Percentiles rank a stretch among this genome's conserved stretches.
Evolutionary conservation across 192 early-diverging fungal genomes (phyloP).

Genomic region (Diversispora eburnea): DNA sequence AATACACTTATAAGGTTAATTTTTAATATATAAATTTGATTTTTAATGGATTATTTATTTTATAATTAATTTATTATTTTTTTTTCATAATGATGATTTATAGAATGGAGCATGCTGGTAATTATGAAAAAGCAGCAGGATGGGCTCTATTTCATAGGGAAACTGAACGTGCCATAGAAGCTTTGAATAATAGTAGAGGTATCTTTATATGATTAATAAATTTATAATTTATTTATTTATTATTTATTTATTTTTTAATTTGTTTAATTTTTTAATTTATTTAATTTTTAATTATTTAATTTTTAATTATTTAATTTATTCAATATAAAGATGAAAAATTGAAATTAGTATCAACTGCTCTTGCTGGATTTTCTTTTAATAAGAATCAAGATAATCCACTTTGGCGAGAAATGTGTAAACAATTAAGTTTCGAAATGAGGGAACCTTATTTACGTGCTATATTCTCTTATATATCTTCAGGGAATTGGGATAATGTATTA

Average conservation of each 20-base stretch:
- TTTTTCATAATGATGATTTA: background rate
- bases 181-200: slow-evolving; percentile 52
- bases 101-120: slow-evolving; percentile 64
- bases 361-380: slow-evolving; percentile 48
- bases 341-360: slow-evolving; percentile 77
- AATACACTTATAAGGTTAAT: slow-evolving; percentile 41
- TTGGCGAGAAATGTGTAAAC: slow-evolving; percentile 63
- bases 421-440: slow-evolving; percentile 53
- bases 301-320: slow-evolving; percentile 1
- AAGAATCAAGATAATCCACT: slow-evolving; percentile 26
- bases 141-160: slow-evolving; percentile 83
- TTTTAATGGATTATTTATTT: background rate
- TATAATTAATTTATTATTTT: slow-evolving; percentile 1
- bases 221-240: too few relatives aligned
- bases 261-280: background rate
- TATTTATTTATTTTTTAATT: too few relatives aligned
- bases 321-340: slow-evolving; percentile 57
- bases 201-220: background rate
- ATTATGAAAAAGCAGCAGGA: slow-evolving; percentile 84
- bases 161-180: slow-evolving; percentile 67
- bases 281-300: background rate
- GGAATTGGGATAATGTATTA: slow-evolving; percentile 77
- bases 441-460: slow-evolving; percentile 84
- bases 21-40: too few relatives aligned
- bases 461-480: slow-evolving; percentile 80